These are phyloP conservation scores for Juglanconis sp. DNA, from an alignment of 2,329 filamentous ascomycete species.

Conservation along the genomic window DNA sequence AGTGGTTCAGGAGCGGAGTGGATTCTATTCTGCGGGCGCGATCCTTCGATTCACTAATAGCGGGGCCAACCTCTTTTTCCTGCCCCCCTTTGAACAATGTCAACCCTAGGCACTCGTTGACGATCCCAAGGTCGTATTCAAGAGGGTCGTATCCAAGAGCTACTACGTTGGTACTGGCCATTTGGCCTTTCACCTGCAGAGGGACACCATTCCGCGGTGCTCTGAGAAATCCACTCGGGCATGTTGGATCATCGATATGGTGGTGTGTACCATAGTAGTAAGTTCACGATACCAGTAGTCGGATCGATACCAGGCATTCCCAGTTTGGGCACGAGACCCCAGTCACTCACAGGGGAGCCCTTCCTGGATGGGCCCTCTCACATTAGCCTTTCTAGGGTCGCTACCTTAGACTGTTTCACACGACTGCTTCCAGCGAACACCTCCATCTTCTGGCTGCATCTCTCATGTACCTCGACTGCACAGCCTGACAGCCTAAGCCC, in stretches of 20 bases:
- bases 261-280: too few relatives aligned
- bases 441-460: slow-evolving; percentile 1
- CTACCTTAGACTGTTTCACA: slow-evolving; percentile 2
- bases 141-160: background rate
- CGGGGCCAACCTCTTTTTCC: background rate
- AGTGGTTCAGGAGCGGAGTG: background rate
- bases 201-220: too few relatives aligned
- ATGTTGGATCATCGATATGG: too few relatives aligned
- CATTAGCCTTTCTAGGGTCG: background rate
- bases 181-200: background rate
- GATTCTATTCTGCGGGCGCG: background rate
- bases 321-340: background rate
- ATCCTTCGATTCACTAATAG: background rate
- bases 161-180: background rate
- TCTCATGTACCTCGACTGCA: slow-evolving; percentile 9
- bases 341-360: background rate
- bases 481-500: background rate
- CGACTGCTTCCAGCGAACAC: background rate
- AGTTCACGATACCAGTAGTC: background rate
- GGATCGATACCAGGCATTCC: background rate
- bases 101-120: background rate
- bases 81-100: background rate
- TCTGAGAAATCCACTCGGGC: too few relatives aligned
- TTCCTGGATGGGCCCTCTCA: background rate
- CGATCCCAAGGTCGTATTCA: background rate